Conservation (phyloP, 2,329 filamentous ascomycete species). For the Albophoma yamanashiensis region DNA sequence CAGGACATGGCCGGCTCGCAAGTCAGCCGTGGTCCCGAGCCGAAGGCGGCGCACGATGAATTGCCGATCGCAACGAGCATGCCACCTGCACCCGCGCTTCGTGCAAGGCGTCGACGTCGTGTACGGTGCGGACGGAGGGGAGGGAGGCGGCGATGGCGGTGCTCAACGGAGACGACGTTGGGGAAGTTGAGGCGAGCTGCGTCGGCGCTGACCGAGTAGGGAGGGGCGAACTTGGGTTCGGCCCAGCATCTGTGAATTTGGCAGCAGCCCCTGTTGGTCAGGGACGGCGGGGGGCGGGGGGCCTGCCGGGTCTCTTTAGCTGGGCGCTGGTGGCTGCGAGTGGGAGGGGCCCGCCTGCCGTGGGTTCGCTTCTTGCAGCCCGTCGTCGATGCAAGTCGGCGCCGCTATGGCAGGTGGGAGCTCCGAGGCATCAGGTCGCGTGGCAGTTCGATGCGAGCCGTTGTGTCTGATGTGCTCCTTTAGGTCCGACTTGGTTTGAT, state of each 20-base stretch:
- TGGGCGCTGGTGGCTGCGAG: not conserved
- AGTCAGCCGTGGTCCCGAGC: conserved; percentile 18
- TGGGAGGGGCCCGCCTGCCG: not conserved
- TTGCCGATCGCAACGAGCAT: conserved; percentile 8
- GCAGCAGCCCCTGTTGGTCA: not conserved
- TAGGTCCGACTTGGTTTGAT: not conserved
- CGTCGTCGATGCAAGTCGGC: not conserved
- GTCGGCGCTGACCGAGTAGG: not conserved
- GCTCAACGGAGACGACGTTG: not conserved
- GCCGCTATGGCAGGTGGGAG: not conserved
- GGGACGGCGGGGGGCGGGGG: not conserved
- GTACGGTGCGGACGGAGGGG: not conserved
- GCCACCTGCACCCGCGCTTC: conserved; percentile 4
- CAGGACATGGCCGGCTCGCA: conserved; percentile 21
- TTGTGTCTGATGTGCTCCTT: not conserved
- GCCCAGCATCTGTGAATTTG: not conserved
- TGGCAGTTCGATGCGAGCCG: not conserved
- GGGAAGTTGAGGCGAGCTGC: not conserved
- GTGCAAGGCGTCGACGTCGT: not conserved
- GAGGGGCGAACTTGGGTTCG: not conserved
- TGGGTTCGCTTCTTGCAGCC: not conserved
- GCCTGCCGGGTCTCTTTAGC: not conserved
- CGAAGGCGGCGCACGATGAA: conserved; percentile 10
- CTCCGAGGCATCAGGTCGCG: not conserved
- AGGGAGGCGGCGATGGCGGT: not conserved